phyloP scores from a whole-genome alignment of 2,329 filamentous ascomycete species.

The Aspergillus candidus region DNA sequence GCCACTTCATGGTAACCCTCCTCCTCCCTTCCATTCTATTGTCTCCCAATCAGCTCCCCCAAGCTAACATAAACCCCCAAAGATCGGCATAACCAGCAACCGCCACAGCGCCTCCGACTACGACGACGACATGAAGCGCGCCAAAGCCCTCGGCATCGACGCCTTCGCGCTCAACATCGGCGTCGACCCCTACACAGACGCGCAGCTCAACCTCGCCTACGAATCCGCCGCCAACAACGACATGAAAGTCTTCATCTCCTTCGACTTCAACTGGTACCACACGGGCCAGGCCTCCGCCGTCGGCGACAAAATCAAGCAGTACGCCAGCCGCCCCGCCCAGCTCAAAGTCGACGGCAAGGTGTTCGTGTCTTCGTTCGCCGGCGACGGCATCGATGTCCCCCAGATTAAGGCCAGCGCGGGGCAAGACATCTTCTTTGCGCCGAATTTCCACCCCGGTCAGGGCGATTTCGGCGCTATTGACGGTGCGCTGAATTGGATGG shows the following conservation, averaged over 20 bases:
- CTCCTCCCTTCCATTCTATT: too few species aligned
- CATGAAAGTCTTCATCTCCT: slow-evolving; percentile 54
- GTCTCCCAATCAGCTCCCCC: too few species aligned
- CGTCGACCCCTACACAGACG: slow-evolving; percentile 37
- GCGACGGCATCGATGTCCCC: slow-evolving; percentile 42
- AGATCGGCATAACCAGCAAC: slow-evolving; percentile 44
- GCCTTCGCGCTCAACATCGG: slow-evolving; percentile 50
- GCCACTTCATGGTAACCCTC: slow-evolving; percentile 39
- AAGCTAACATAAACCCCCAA: neutral
- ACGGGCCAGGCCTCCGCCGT: slow-evolving; percentile 34
- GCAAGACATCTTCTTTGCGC: slow-evolving; percentile 44
- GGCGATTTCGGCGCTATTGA: slow-evolving; percentile 36
- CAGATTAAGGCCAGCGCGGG: slow-evolving; percentile 41
- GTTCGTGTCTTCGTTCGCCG: slow-evolving; percentile 51
- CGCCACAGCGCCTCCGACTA: slow-evolving; percentile 41
- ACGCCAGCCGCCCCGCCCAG: slow-evolving; percentile 41
- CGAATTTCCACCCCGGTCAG: slow-evolving; percentile 45
- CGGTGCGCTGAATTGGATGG: slow-evolving; percentile 41
- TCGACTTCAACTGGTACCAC: slow-evolving; percentile 50
- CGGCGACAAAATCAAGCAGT: slow-evolving; percentile 44
- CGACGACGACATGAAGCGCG: slow-evolving; percentile 44
- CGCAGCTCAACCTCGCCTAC: slow-evolving; percentile 47
- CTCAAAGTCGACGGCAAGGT: slow-evolving; percentile 46
- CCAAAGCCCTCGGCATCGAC: slow-evolving; percentile 41
- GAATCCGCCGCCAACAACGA: slow-evolving; percentile 41